Conservation (phyloP, 75 land plant genomes). For the Sequoiadendron giganteum region DNA sequence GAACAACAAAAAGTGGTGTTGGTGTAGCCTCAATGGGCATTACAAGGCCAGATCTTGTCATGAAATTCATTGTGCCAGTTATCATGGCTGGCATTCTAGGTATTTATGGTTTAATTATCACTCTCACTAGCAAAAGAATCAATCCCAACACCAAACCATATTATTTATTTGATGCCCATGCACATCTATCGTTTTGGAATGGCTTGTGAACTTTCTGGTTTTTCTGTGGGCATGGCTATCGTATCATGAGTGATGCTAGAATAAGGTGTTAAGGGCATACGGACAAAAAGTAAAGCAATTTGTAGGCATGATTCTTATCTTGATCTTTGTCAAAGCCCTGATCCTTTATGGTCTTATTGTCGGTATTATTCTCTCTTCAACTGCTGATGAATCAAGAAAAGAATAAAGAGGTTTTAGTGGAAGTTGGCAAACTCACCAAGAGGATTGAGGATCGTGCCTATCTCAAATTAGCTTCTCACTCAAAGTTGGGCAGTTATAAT, state of each 20-base stretch:
- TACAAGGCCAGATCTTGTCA: slow-evolving; percentile 68
- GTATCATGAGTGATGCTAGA: slow-evolving; percentile 65
- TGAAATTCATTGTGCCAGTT: slow-evolving; percentile 67
- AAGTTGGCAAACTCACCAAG: too few relatives aligned
- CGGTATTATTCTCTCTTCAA: slow-evolving; percentile 59
- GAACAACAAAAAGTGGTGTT: slow-evolving; percentile 63
- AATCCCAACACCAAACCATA: slow-evolving; percentile 60
- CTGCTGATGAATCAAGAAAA: slow-evolving; percentile 47
- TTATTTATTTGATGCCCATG: slow-evolving; percentile 65
- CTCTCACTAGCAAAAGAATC: slow-evolving; percentile 62
- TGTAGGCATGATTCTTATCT: slow-evolving; percentile 58
- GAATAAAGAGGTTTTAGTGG: background rate
- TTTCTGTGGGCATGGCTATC: slow-evolving; percentile 65
- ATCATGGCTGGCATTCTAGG: slow-evolving; percentile 71
- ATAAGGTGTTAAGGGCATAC: slow-evolving; percentile 38
- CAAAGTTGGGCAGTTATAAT: too few relatives aligned
- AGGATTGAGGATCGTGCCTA: too few relatives aligned
- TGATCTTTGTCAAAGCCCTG: slow-evolving; percentile 67
- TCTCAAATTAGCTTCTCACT: too few relatives aligned
- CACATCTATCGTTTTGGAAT: slow-evolving; percentile 56
- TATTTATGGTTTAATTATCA: slow-evolving; percentile 62
- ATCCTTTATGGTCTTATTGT: slow-evolving; percentile 57
- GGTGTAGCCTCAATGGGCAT: slow-evolving; percentile 73
- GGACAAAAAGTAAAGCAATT: slow-evolving; percentile 55
- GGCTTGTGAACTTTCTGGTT: slow-evolving; percentile 59